Evolutionary conservation across 2,329 filamentous ascomycete species (phyloP).

Genomic region (Fusarium solani-melongenae): DNA sequence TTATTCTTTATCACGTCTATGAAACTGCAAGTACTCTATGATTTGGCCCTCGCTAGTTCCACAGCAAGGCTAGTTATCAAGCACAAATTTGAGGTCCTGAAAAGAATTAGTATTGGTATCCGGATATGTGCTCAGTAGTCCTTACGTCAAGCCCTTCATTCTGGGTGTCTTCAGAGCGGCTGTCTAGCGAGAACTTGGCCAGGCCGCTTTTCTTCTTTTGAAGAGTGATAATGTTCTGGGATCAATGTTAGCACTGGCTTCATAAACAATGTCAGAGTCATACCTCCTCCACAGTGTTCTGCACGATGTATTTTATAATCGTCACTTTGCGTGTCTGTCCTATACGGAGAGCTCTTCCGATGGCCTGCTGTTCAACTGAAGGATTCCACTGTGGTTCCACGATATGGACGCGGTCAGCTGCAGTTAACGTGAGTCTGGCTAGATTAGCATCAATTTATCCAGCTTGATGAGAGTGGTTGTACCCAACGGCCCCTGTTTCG

Average conservation of each 20-base stretch:
- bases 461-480: not conserved
- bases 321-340: not conserved
- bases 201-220: not conserved
- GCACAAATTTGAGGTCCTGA: not conserved
- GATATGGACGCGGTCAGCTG: not conserved
- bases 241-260: not conserved
- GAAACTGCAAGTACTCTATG: not conserved
- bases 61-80: not conserved
- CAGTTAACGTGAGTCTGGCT: not conserved
- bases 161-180: not conserved
- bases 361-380: not conserved
- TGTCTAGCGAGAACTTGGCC: not conserved
- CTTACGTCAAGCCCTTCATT: not conserved
- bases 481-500: not conserved
- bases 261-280: not conserved
- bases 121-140: too few species aligned
- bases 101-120: not conserved
- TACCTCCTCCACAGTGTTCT: not conserved
- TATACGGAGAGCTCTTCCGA: not conserved
- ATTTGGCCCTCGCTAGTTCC: accelerated
- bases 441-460: not conserved
- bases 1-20: not conserved
- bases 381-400: not conserved
- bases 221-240: not conserved
- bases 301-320: not conserved